Evolutionary conservation across 192 early-diverging fungal genomes (phyloP).

Genomic region (Podila horticola): DNA sequence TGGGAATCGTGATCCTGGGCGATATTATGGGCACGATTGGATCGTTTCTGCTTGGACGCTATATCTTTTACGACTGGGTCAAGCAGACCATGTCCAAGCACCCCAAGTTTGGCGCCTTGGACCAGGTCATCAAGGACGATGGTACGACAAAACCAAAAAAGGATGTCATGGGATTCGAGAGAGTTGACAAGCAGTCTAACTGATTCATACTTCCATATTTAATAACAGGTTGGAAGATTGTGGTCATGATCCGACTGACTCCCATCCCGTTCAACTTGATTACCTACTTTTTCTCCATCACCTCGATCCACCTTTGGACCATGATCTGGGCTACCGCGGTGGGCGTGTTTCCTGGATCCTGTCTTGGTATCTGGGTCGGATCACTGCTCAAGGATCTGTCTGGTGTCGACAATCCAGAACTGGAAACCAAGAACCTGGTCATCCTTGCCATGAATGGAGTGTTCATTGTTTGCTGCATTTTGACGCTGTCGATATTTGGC

Average conservation of each 20-base stretch:
- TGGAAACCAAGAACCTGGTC: constrained; percentile 51
- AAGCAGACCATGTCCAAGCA: constrained; percentile 44
- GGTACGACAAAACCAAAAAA: constrained; percentile 13
- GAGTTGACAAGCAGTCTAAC: background rate
- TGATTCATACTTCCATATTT: too few species aligned
- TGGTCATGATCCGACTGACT: constrained; percentile 58
- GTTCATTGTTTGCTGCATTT: constrained; percentile 47
- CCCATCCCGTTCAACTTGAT: constrained; percentile 57
- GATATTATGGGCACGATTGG: constrained; percentile 41
- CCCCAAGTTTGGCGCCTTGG: constrained; percentile 49
- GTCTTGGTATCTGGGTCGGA: constrained; percentile 58
- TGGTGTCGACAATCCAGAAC: constrained; percentile 52
- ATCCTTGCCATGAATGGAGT: constrained; percentile 55
- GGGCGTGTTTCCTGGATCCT: constrained; percentile 57
- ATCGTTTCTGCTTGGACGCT: constrained; percentile 56
- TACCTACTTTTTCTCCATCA: constrained; percentile 58
- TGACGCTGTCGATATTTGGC: constrained; percentile 53
- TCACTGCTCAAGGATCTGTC: constrained; percentile 54
- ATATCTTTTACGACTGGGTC: constrained; percentile 59
- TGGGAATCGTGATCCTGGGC: constrained; percentile 38
- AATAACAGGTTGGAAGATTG: constrained; percentile 57
- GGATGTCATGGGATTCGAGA: too few species aligned
- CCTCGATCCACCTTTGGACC: constrained; percentile 47
- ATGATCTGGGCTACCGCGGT: constrained; percentile 55
- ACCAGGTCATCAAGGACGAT: constrained; percentile 57